Conservation (phyloP, 805 yeast species). For the Yueomyces sp. region DNA sequence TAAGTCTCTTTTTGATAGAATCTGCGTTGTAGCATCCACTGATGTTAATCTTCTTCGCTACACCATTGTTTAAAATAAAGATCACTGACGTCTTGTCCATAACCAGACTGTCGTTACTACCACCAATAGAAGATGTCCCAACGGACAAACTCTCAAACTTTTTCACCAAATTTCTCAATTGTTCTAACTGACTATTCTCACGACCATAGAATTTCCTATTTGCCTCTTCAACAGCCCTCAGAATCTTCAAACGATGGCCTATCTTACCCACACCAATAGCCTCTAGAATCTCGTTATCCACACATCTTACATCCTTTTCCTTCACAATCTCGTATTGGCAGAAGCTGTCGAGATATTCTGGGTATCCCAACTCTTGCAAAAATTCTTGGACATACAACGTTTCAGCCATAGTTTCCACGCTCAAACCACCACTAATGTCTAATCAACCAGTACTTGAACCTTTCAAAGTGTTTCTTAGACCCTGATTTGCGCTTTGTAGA, state of each 20-base stretch:
- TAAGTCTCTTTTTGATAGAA: constrained; percentile 56
- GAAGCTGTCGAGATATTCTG: constrained; percentile 12
- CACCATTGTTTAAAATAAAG: constrained; percentile 65
- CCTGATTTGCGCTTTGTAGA: too few species aligned
- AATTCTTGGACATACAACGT: constrained; percentile 8
- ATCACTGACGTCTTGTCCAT: constrained; percentile 36
- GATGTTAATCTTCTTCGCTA: constrained; percentile 52
- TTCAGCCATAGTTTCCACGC: too few species aligned
- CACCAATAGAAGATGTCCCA: constrained; percentile 4
- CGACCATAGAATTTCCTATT: constrained; percentile 13
- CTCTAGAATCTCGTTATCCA: constrained; percentile 50
- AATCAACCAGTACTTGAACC: too few species aligned
- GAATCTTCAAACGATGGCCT: constrained; percentile 70
- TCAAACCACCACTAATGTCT: too few species aligned
- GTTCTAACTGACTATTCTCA: constrained; percentile 3
- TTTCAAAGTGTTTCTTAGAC: too few species aligned
- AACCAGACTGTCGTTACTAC: constrained; percentile 17
- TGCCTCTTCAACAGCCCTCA: constrained; percentile 32
- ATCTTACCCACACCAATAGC: constrained; percentile 65
- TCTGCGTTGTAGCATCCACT: constrained; percentile 73
- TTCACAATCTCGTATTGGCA: constrained; percentile 10
- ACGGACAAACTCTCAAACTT: constrained; percentile 6
- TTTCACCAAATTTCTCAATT: constrained; percentile 11
- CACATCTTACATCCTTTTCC: constrained; percentile 15
- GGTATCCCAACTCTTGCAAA: constrained; percentile 12